Evolutionary conservation across 352 stramenopile genomes (phyloP), one percentile per base, ranked within the genome.

Genomic region (Stephanocyclus meneghinianus): DNA sequence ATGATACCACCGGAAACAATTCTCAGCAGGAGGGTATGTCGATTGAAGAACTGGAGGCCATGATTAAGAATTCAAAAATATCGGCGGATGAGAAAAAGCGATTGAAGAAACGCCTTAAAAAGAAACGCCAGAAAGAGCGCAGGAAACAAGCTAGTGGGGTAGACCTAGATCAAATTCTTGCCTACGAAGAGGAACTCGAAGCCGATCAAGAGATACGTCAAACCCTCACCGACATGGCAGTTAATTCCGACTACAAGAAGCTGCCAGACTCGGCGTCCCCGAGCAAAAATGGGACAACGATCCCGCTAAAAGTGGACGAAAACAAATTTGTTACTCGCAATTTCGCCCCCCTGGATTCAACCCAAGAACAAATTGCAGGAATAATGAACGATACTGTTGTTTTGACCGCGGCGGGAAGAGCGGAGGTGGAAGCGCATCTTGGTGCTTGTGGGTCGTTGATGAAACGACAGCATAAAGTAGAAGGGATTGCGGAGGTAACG

Each of bases 41-140:
- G 1, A 90, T 93, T 66, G 66, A 87, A 10, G 85, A 92, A 60
- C 66, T 95, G 60, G 88, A 95, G 55, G 50, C 32, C 16, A 57
- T 64, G 13, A 61, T 92, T 18, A 71, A 87, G 37, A 84, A 91
- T 66, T 65, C 78, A 16, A 87, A 87, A 29, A 69, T 86, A 18
- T 77, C 90, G 5, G 89, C 91, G 44, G 95, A 97, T 29, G 96
- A 98, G 35, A 92, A 96, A 78, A 98, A 98, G 78, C 94, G 93
- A 64, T 85, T 98, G 37, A 98, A 96, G 82, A 96, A 97, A 70
- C 95, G 95, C 80, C 88, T 98, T 11, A 98, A 98, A 85, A 96
- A 96, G 71, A 96, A 98, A 71, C 84, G 94, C 15, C 95, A 98
- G 87, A 97, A 98, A 71, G 87, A 93, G 68, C 89, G 87, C 48